Evolutionary conservation across 2,329 filamentous ascomycete species (phyloP).

Genomic region (Fusarium sp.): DNA sequence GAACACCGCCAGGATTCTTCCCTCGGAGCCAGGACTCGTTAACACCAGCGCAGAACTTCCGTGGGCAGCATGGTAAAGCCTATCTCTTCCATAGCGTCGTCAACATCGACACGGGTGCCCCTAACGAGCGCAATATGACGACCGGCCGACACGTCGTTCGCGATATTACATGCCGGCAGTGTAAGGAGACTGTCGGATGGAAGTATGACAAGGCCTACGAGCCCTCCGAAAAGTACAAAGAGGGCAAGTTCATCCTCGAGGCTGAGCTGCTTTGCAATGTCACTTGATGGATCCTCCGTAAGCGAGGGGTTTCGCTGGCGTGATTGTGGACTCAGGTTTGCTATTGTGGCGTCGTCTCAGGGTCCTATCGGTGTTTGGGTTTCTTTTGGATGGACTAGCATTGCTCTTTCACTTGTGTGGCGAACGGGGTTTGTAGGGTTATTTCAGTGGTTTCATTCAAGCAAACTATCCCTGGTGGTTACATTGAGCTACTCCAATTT

Average conservation of each 20-base stretch:
- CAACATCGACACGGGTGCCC: conserved; percentile 84
- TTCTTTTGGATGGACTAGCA: conserved; percentile 4
- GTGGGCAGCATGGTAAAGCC: conserved; percentile 97
- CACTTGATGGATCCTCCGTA: conserved; percentile 51
- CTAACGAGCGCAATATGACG: conserved; percentile 97
- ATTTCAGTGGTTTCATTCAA: conserved; percentile 1
- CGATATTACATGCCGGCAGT: conserved; percentile 91
- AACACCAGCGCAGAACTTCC: conserved; percentile 79
- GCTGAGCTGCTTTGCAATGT: conserved; percentile 89
- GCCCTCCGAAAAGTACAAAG: conserved; percentile 94
- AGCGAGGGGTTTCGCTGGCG: not conserved
- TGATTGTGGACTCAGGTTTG: conserved; percentile 1
- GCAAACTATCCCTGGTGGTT: not conserved
- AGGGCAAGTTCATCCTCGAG: conserved; percentile 97
- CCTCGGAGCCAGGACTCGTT: conserved; percentile 4
- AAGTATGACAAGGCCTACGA: conserved; percentile 99
- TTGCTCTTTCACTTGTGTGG: conserved; percentile 20
- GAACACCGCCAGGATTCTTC: not conserved
- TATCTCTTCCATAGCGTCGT: conserved; percentile 96
- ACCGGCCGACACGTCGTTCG: conserved; percentile 94
- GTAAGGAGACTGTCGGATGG: conserved; percentile 94
- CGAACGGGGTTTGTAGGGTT: conserved; percentile 7
- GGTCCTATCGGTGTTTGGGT: conserved; percentile 16
- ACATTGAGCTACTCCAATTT: conserved; percentile 4
- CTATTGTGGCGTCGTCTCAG: conserved; percentile 34